Evolutionary conservation across 2,329 filamentous ascomycete genomes (phyloP).

Genomic region (Zymoseptoria pseudotritici): DNA sequence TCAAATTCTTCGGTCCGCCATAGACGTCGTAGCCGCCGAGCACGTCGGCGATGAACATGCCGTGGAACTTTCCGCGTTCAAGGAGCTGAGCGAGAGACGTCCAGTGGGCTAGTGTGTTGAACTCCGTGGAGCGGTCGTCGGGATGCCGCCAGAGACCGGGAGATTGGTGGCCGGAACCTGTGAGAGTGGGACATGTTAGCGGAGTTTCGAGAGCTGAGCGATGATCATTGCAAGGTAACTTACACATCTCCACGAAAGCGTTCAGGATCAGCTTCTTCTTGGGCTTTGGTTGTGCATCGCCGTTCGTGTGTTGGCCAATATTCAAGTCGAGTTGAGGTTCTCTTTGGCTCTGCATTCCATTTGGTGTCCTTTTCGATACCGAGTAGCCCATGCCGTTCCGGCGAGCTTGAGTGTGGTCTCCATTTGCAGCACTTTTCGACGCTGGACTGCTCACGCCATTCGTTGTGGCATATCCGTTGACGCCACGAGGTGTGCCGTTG

Average conservation of each 20-base stretch:
- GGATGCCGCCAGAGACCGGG: slow-evolving; percentile 59
- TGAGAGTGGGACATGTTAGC: neutral
- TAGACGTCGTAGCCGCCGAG: slow-evolving; percentile 64
- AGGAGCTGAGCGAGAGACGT: slow-evolving; percentile 52
- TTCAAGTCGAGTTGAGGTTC: neutral
- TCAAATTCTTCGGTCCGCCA: slow-evolving; percentile 52
- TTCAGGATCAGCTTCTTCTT: slow-evolving; percentile 38
- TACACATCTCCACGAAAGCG: slow-evolving; percentile 32
- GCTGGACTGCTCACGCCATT: neutral
- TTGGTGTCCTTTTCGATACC: neutral
- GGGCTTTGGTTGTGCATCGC: neutral
- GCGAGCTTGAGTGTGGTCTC: neutral
- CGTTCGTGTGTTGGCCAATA: neutral
- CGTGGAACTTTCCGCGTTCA: slow-evolving; percentile 57
- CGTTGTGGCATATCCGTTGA: neutral
- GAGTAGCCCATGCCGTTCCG: neutral
- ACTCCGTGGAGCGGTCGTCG: slow-evolving; percentile 54
- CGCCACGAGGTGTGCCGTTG: neutral
- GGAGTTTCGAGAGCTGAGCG: neutral
- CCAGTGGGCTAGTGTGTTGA: slow-evolving; percentile 56
- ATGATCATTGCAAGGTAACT: neutral
- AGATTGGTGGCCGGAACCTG: slow-evolving; percentile 46
- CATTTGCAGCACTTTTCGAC: neutral
- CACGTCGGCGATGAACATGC: slow-evolving; percentile 61
- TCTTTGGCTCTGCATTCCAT: neutral